Base-by-base conservation (phyloP, 176 grass and related monocot species). In the Musa acuminata region DNA sequence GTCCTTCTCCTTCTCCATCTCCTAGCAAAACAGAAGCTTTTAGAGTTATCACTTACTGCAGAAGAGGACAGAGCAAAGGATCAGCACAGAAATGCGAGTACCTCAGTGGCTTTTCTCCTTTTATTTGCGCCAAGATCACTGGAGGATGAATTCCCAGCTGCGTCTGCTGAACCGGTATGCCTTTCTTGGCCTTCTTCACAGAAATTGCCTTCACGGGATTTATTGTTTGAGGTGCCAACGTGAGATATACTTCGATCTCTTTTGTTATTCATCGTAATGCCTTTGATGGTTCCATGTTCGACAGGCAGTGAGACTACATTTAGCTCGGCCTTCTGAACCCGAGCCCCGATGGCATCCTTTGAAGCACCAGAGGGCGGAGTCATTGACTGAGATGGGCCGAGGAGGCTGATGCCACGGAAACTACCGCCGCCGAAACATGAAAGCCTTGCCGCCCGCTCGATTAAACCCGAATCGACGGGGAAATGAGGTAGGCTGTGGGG, bases 51-150 rank as follows among this genome's bases (percentile, higher is more conserved):
- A 70, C n/a, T 16, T 9, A 22, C 27, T 21, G 13, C 12, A 3
- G 53, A 27, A 58, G n/a, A 74, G 21, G 9, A 74, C 21, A 25
- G 6, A 21, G 50, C 16, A 24, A 20, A 55, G 50, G 1, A 17
- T 68, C 12, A 78, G 9, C 12, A 22, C 1, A 71, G 17, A 50
- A 65, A 8, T 48, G 8, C 19, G 29, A n/a, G 48, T 43, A 70
- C 65, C 77, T 58, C 52, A 59, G 23, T 8, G 8, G 64, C 49
- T 57, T 67, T 79, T 58, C 53, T 69, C 65, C 62, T 77, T 49
- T 77, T 77, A 62, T 77, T 67, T 51, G 60, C 60, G 52, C 49
- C n/a, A 67, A 29, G 75, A 29, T 67, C 75, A 66, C 62, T 67
- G 0, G 62, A 16, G 25, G 75, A 77, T 51, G 75, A 77, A 53